Base-by-base conservation (phyloP, 2,329 filamentous ascomycete genomes). In the Hypoxylon sp. region DNA sequence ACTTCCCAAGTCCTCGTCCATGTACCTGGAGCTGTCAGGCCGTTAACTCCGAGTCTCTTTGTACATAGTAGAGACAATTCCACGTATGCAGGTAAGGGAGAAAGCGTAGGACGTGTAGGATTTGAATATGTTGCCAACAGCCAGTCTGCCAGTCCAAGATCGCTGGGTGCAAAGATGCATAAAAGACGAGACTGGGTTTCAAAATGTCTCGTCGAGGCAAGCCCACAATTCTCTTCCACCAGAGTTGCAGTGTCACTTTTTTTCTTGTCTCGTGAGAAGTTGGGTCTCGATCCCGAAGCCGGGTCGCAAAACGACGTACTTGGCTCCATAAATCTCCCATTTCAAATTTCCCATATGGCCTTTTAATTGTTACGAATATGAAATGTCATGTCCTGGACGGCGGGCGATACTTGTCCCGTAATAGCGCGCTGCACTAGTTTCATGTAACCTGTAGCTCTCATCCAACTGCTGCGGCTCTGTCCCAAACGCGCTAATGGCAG, bases 381-480 rank as follows among this genome's bases (percentile, higher is more conserved):
- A 37, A 29, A 31, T 50, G 29, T 53, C 44, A 53, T 52, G n/a
- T 47, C 46, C 37, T 56, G n/a, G 21, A 46, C 35, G 27, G 54
- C 47, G 64, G 64, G 31, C 21, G 56, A 70, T 65, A 46, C 56
- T 67, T 69, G 3, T 35, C 63, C 67, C 67, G 55, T 62, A 32
- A 6, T 55, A 55, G 47, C 21, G n/a, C 19, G 42, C 15, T 31
- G 29, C 35, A 39, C 35, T 50, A 61, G 21, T 42, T 42, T 31
- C 4, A 19, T 52, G 10, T 62, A 53, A 56, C 24, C 13, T 17
- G 29, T 48, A 47, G 17, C 31, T n/a, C 29, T 32, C 42, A 17
- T 51, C 32, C 21, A 42, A 39, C 46, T 50, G 29, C 65, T 71
- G 68, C 56, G 68, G 68, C 65, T 70, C 68, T 70, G 65, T 44